A percentile compares a stretch with the other conserved stretches of the same genome.
These are phyloP conservation scores for Aquilaria agallochum DNA, from an alignment of 441 rosid genomes.

Conservation along the genomic window DNA sequence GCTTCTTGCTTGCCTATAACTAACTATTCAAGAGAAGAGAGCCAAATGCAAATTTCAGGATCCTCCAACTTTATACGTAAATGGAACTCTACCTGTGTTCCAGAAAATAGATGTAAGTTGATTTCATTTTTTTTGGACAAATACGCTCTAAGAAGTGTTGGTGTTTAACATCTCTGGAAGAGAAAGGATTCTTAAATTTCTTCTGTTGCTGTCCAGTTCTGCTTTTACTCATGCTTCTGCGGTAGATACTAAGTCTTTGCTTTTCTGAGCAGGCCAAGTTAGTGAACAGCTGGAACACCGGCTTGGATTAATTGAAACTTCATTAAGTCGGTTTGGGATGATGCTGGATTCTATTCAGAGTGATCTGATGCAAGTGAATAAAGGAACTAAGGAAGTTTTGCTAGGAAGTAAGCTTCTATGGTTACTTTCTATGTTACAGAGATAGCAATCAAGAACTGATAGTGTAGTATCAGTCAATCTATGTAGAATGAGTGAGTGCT, in stretches of 20 bases:
- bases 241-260: slow-evolving; percentile 13
- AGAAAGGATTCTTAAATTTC: background rate
- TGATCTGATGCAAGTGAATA: slow-evolving; percentile 79
- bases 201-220: too few relatives aligned
- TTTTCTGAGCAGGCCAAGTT: slow-evolving; percentile 48
- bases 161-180: background rate
- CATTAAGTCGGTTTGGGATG: slow-evolving; percentile 70
- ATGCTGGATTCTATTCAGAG: slow-evolving; percentile 79
- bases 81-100: slow-evolving; percentile 52
- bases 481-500: too few relatives aligned
- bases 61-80: slow-evolving; percentile 46
- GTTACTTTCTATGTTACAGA: slow-evolving; percentile 5
- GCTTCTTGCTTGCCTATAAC: slow-evolving; percentile 42
- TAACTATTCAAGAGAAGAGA: slow-evolving; percentile 56
- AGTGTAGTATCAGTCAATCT: too few relatives aligned
- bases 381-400: slow-evolving; percentile 70
- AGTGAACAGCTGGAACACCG: slow-evolving; percentile 73
- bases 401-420: slow-evolving; percentile 57
- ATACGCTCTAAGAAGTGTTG: background rate
- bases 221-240: background rate
- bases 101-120: slow-evolving; percentile 56
- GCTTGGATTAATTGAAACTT: slow-evolving; percentile 72
- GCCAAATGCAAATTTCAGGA: slow-evolving; percentile 50
- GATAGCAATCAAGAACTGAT: too few relatives aligned
- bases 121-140: background rate